Base-by-base conservation (phyloP, 306 rosid species). In the Abrus pulchellus region DNA sequence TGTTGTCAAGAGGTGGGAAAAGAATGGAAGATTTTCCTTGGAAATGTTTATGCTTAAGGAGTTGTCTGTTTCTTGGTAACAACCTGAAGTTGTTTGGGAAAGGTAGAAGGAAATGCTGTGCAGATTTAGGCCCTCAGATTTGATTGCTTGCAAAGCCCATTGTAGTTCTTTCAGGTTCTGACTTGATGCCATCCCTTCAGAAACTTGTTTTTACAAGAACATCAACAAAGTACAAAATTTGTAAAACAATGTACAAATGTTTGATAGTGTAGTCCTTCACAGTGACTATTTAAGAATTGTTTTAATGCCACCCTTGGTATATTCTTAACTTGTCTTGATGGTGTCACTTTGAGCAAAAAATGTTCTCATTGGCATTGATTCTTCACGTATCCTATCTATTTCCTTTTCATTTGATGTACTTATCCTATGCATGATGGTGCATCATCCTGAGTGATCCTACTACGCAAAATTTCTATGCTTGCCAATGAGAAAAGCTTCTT, bases 21-120 rank as follows among this genome's bases (percentile, higher is more conserved):
- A 92, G 75, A 45, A 81, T 65, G 87, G 69, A 13, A 86, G 77
- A 67, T 81, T 77, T 11, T 92, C 90, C 41, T 83, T 83, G 63
- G 97, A 88, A 57, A 93, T 78, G 83, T 91, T 84, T 8, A 95
- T 80, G 59, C 63, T 95, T 77, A 93, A 77, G 86, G 98, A 90
- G 89, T 87, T 89, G 50, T 95, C 94, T 32, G 98, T 89, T 86
- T 95, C 98, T 67, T 87, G 92, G 87, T 75, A 82, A 70, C 91
- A 92, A 36, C 80, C 62, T 34, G 98, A 90, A 79, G 89, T 50
- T 84, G 91, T 78, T 29, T 95, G 98, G 40, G 90, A 91, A 38
- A 91, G 97, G 92, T 88, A 85, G 82, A 95, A 93, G 86, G 98
- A 91, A 65, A 95, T 68, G 85, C 81, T 89, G 64, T 95, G 92